Percentiles rank a stretch among this genome's conserved stretches.
These are phyloP conservation scores for Psidium friedrichsthalianum DNA, from an alignment of 345 rosid genomes.

Conservation along the genomic window DNA sequence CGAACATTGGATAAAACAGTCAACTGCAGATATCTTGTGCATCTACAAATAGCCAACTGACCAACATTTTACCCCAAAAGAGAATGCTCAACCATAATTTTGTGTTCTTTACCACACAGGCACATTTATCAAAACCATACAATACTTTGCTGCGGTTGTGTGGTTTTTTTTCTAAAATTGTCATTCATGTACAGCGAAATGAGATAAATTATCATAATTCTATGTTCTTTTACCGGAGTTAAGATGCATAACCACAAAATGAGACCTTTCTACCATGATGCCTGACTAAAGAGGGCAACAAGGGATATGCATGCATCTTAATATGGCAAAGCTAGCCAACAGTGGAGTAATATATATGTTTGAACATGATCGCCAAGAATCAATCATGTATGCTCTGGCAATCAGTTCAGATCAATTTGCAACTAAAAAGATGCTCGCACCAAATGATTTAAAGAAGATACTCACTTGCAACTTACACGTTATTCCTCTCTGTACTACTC, in stretches of 20 bases:
- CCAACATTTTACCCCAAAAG: not conserved
- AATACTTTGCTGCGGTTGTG: not conserved
- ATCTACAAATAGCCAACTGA: not conserved
- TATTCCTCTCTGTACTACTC: constrained; percentile 77
- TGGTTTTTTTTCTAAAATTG: not conserved
- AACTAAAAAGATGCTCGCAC: not conserved
- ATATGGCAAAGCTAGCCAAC: not conserved
- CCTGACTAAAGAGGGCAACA: not conserved
- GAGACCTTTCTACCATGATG: not conserved
- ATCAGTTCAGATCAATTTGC: not conserved
- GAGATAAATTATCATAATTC: not conserved
- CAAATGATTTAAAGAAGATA: not conserved
- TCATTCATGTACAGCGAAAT: not conserved
- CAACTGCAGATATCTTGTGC: not conserved
- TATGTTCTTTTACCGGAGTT: not conserved
- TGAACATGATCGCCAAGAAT: not conserved
- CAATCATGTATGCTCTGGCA: not conserved
- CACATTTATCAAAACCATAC: not conserved
- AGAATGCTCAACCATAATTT: not conserved
- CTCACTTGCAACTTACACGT: constrained; percentile 56
- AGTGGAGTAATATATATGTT: not conserved
- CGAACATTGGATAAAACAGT: not conserved
- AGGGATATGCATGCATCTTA: not conserved
- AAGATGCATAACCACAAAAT: not conserved
- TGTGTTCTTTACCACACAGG: not conserved